These are phyloP conservation scores for Biancaea sappan DNA, from an alignment of 306 rosid species.

Conservation along the genomic window DNA sequence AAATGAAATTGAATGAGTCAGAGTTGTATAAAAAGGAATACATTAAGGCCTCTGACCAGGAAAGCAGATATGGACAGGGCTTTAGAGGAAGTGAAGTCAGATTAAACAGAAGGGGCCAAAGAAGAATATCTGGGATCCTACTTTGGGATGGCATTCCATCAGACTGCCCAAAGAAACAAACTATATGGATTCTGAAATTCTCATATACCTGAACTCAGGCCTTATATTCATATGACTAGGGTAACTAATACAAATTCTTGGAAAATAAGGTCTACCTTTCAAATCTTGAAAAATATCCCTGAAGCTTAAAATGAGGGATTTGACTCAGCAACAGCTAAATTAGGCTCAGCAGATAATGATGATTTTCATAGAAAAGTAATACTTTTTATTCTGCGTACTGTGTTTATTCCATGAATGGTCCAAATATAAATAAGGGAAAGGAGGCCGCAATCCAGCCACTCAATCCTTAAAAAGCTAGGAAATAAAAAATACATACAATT, in stretches of 20 bases:
- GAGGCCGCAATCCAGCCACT: no score
- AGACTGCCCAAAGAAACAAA: neutral
- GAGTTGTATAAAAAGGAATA: neutral
- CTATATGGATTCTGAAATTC: neutral
- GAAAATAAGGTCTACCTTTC: neutral
- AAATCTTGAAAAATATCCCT: neutral
- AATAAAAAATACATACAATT: no score
- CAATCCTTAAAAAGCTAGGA: no score
- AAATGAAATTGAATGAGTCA: neutral
- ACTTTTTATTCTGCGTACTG: neutral
- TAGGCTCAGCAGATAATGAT: conserved; percentile 20
- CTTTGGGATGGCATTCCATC: conserved; percentile 2
- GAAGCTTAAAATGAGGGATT: neutral
- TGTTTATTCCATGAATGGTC: no score
- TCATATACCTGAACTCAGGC: neutral
- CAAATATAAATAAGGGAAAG: no score
- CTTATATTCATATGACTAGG: neutral
- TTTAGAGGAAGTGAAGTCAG: neutral
- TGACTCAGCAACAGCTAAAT: neutral
- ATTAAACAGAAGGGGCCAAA: neutral
- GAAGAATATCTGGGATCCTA: neutral
- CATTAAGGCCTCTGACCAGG: neutral
- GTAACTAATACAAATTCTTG: neutral
- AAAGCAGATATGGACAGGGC: neutral
- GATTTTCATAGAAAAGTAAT: no score